Evolutionary conservation across 2,329 filamentous ascomycete genomes (phyloP).

Genomic region (Verruconis gallopava): DNA sequence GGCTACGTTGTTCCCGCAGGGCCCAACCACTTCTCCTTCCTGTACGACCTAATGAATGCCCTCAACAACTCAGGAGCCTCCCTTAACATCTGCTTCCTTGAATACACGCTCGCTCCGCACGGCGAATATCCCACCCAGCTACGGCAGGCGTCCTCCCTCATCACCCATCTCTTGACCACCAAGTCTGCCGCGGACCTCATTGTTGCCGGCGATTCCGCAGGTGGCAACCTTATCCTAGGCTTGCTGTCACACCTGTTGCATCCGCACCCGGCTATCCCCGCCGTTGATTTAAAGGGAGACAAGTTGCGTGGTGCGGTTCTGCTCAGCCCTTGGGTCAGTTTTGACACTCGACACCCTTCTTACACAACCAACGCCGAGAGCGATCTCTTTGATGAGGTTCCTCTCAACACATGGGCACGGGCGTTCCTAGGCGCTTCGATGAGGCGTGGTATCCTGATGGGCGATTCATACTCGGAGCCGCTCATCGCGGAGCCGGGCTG

Average conservation of each 20-base stretch:
- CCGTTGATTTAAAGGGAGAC: slow-evolving; percentile 27
- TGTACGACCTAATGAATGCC: slow-evolving; percentile 32
- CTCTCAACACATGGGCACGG: slow-evolving; percentile 1
- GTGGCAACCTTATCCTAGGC: slow-evolving; percentile 3
- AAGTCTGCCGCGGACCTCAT: slow-evolving; percentile 26
- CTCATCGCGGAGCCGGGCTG: slow-evolving; percentile 26
- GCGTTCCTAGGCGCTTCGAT: slow-evolving; percentile 4
- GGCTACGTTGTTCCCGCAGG: slow-evolving; percentile 40
- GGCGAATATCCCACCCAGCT: slow-evolving; percentile 36
- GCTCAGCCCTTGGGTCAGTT: slow-evolving; percentile 6
- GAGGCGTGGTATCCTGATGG: slow-evolving; percentile 4
- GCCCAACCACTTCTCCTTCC: slow-evolving; percentile 36
- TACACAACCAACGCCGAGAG: slow-evolving; percentile 5
- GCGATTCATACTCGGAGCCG: slow-evolving; percentile 7
- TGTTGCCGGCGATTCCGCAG: slow-evolving; percentile 5
- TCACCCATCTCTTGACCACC: slow-evolving; percentile 30
- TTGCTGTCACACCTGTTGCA: slow-evolving; percentile 5
- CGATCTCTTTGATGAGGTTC: slow-evolving; percentile 5
- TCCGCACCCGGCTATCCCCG: slow-evolving; percentile 26
- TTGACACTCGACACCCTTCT: slow-evolving; percentile 2
- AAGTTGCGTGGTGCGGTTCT: slow-evolving; percentile 2
- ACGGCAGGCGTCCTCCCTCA: slow-evolving; percentile 30
- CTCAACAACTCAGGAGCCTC: slow-evolving; percentile 30
- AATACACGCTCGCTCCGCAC: slow-evolving; percentile 44
- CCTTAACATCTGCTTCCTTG: slow-evolving; percentile 39